Percentiles rank a stretch among this genome's conserved stretches.
Conservation (phyloP, 139 green algal species). For the Edaphochlamys debaryana region DNA sequence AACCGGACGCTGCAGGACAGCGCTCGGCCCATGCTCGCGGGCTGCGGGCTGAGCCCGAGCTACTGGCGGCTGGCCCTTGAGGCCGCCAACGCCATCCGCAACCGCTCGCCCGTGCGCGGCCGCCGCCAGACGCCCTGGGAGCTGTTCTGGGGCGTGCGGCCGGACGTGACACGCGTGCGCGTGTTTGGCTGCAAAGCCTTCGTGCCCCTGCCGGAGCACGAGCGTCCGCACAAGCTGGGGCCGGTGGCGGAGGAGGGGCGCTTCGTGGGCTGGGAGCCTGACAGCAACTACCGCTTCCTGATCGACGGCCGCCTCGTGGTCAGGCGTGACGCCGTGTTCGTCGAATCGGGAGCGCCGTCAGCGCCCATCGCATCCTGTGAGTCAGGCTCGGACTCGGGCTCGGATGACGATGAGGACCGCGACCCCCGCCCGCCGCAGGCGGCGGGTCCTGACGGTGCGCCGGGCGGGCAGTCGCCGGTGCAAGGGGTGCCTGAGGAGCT, state of each 20-base stretch:
- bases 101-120: not conserved
- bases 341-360: not conserved
- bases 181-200: not conserved
- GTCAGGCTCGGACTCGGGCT: not conserved
- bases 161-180: not conserved
- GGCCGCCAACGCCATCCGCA: not conserved
- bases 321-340: not conserved
- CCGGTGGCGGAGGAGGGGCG: not conserved
- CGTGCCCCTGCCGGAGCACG: not conserved
- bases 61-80: constrained; percentile 2
- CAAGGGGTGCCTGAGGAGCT: no score
- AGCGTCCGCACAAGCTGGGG: not conserved
- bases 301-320: not conserved
- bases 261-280: not conserved
- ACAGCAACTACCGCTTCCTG: not conserved
- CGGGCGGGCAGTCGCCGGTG: no score
- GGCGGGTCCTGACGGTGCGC: no score
- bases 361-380: no score
- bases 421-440: not conserved
- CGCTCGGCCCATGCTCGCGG: constrained; percentile 6
- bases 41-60: not conserved
- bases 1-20: constrained; percentile 39
- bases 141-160: not conserved
- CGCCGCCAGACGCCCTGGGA: not conserved
- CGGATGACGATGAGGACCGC: no score